Percentiles rank a stretch among this genome's conserved stretches.
Evolutionary conservation across 192 early-diverging fungal genomes (phyloP).

Genomic region (Entomortierella beljakovae): DNA sequence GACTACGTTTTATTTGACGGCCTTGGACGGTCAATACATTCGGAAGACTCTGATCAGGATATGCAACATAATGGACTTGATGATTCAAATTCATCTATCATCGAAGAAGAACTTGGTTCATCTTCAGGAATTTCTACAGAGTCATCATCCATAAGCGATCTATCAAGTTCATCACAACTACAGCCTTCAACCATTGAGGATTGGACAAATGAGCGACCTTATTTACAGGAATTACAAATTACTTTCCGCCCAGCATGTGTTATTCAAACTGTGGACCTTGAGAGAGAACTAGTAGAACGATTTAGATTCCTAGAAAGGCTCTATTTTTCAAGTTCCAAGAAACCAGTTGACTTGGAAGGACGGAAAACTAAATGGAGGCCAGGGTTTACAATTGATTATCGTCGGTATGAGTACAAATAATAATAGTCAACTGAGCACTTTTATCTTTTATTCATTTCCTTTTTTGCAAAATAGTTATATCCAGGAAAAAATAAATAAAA

Average conservation of each 20-base stretch:
- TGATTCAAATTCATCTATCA: background rate
- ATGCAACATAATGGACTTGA: background rate
- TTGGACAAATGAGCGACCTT: slow-evolving; percentile 25
- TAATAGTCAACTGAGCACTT: background rate
- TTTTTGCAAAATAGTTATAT: too few relatives aligned
- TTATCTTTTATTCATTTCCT: too few relatives aligned
- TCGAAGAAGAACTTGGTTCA: background rate
- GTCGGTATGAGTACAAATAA: slow-evolving; percentile 15
- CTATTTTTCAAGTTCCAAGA: slow-evolving; percentile 14
- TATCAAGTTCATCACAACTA: too few relatives aligned
- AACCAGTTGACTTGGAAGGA: slow-evolving; percentile 5
- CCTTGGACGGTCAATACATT: slow-evolving; percentile 1
- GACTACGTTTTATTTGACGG: slow-evolving; percentile 24
- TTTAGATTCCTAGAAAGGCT: slow-evolving; percentile 31
- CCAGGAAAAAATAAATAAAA: too few relatives aligned
- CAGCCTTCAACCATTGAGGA: background rate
- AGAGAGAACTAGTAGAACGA: slow-evolving; percentile 26
- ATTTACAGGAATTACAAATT: slow-evolving; percentile 22
- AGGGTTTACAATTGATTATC: slow-evolving; percentile 10
- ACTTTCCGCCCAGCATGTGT: slow-evolving; percentile 12
- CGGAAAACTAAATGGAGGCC: slow-evolving; percentile 6
- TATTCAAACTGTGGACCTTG: slow-evolving; percentile 15
- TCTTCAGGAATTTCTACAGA: background rate
- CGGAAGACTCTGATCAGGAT: background rate
- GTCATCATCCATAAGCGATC: too few relatives aligned